Percentiles rank a stretch among this genome's conserved stretches.
Evolutionary conservation across 768 basidiomycete species (phyloP).

Genomic region (Suillus alpinus): DNA sequence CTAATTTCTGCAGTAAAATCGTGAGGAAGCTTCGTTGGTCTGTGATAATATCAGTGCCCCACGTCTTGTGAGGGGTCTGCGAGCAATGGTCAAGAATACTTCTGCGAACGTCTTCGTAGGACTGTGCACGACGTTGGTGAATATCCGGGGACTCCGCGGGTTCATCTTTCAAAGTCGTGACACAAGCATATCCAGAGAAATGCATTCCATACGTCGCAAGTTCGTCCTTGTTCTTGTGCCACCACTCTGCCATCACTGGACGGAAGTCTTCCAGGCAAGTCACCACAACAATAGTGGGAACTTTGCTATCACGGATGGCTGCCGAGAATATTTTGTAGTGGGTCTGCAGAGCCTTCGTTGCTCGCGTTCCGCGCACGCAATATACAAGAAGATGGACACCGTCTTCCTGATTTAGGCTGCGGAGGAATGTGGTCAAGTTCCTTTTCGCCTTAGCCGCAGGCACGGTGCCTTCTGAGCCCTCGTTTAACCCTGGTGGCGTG

Average conservation of each 20-base stretch:
- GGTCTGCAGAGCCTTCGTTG: slow-evolving; percentile 22
- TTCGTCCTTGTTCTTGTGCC: slow-evolving; percentile 22
- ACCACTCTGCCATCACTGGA: slow-evolving; percentile 29
- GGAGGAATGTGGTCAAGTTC: slow-evolving; percentile 16
- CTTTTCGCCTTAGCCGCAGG: slow-evolving; percentile 6
- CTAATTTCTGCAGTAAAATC: not conserved
- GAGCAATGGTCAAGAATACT: not conserved
- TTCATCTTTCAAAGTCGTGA: slow-evolving; percentile 20
- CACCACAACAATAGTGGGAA: slow-evolving; percentile 17
- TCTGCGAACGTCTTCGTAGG: not conserved
- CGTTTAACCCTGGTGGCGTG: slow-evolving; percentile 22
- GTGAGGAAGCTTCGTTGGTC: not conserved
- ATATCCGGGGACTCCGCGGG: not conserved
- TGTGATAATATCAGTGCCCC: not conserved
- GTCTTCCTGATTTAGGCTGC: slow-evolving; percentile 22
- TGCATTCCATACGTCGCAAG: slow-evolving; percentile 26
- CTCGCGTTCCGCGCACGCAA: slow-evolving; percentile 27
- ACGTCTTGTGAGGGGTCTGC: not conserved
- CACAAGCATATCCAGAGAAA: slow-evolving; percentile 31
- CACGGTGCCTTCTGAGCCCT: slow-evolving; percentile 1
- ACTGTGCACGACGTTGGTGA: slow-evolving; percentile 1
- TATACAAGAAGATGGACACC: slow-evolving; percentile 30
- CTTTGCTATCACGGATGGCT: slow-evolving; percentile 22
- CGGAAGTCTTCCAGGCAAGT: slow-evolving; percentile 16
- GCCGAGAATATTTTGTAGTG: slow-evolving; percentile 28